phyloP scores from a whole-genome alignment of 2,329 filamentous ascomycete genomes.

The Stachybotrys chlorohalonatus region DNA sequence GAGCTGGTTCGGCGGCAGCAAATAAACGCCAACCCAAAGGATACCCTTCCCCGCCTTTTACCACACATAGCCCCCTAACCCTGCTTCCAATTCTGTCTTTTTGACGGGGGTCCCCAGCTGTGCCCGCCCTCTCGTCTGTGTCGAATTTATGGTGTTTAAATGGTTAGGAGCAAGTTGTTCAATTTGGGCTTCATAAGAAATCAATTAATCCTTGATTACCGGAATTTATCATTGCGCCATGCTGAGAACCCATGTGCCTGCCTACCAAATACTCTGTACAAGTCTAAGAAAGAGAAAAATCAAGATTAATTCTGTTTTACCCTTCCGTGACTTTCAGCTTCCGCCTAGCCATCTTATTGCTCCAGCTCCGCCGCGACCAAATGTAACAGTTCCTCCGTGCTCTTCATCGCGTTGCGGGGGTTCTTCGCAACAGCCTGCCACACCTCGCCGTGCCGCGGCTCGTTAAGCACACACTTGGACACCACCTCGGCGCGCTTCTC shows the following conservation, averaged over 20 bases:
- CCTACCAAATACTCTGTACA: neutral
- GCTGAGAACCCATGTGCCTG: neutral
- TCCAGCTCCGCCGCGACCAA: conserved; percentile 52
- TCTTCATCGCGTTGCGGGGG: conserved; percentile 67
- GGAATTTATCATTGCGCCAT: neutral
- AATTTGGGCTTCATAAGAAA: neutral
- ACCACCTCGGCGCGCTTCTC: conserved; percentile 86
- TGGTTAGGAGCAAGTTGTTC: neutral
- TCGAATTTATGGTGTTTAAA: neutral
- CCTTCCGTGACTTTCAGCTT: neutral
- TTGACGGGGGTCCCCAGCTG: neutral
- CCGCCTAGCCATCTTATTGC: conserved; percentile 8
- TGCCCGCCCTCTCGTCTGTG: neutral
- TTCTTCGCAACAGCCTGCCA: conserved; percentile 86
- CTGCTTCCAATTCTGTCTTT: too few relatives aligned
- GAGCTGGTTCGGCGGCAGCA: conserved; percentile 69
- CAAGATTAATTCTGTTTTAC: neutral
- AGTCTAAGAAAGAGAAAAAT: neutral
- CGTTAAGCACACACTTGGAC: conserved; percentile 68
- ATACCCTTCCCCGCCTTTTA: neutral
- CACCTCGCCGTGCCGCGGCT: conserved; percentile 85
- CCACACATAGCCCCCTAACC: neutral
- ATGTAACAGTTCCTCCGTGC: conserved; percentile 73
- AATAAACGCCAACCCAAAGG: conserved; percentile 9
- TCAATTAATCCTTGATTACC: neutral